These are phyloP conservation scores for Zygoascus bituminiphila DNA, from an alignment of 805 yeast genomes.

Conservation along the genomic window DNA sequence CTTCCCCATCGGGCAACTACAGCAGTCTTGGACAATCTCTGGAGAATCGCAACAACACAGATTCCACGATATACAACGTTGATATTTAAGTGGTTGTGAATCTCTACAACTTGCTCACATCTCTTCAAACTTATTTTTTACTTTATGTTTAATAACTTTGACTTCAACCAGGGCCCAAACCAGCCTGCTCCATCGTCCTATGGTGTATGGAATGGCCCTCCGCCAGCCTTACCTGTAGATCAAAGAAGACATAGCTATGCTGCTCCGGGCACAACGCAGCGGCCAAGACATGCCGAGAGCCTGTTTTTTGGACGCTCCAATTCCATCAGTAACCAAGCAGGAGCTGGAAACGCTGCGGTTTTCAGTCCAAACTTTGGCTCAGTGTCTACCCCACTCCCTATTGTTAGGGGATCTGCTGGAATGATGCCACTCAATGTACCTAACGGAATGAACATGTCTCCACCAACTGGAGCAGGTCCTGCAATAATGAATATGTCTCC, in stretches of 20 bases:
- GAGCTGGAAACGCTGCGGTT: background rate
- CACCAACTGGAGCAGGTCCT: background rate
- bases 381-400: background rate
- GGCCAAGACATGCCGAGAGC: conserved; percentile 1
- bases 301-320: background rate
- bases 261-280: background rate
- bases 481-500: background rate
- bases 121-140: background rate
- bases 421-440: background rate
- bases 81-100: no score
- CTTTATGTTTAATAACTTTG: background rate
- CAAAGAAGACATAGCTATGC: conserved; percentile 1
- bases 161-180: background rate
- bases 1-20: background rate
- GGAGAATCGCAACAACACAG: background rate
- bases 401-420: background rate
- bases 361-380: background rate
- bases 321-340: background rate
- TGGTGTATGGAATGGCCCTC: background rate
- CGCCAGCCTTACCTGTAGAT: background rate
- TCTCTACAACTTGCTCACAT: no score
- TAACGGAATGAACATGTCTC: background rate
- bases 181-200: background rate
- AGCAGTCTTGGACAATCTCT: background rate
- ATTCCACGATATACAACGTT: no score